These are phyloP conservation scores for Oropetium thomaeum DNA, from an alignment of 176 grass and related monocot genomes.

Conservation along the genomic window DNA sequence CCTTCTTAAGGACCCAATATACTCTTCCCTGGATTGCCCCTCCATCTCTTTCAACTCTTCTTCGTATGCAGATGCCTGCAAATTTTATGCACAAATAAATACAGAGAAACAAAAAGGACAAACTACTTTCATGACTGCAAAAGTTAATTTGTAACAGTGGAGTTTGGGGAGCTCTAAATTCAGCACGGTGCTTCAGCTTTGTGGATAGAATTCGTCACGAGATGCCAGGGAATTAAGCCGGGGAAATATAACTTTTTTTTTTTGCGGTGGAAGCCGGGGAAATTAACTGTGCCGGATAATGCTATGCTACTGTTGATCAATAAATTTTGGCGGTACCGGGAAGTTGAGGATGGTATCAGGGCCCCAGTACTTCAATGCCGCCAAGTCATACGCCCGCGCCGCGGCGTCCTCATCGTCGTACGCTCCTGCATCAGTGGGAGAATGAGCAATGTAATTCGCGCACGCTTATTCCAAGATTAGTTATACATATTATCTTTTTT, in stretches of 20 bases:
- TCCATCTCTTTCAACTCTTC: conserved; percentile 66
- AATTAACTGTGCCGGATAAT: background rate
- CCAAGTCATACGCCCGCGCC: conserved; percentile 81
- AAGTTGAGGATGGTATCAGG: conserved; percentile 85
- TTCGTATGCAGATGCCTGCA: conserved; percentile 43
- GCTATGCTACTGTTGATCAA: background rate
- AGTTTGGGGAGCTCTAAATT: background rate
- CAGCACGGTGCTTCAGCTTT: background rate
- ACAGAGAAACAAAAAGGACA: background rate
- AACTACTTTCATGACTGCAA: background rate
- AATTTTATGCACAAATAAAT: background rate
- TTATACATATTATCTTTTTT: background rate
- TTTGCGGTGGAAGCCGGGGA: background rate
- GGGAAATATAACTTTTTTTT: too few relatives aligned
- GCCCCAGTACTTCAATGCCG: conserved; percentile 98
- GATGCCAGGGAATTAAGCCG: background rate
- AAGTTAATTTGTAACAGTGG: background rate
- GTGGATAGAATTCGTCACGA: background rate
- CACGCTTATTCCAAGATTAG: background rate
- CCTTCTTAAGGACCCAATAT: conserved; percentile 79
- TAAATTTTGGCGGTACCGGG: conserved; percentile 51
- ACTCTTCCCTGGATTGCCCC: conserved; percentile 69
- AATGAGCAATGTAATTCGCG: background rate
- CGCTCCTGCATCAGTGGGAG: conserved; percentile 45
- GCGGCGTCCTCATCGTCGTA: conserved; percentile 89